Percentiles rank a stretch among this genome's conserved stretches.
These are phyloP conservation scores for Arachis stenosperma DNA, from an alignment of 306 rosid species.

Conservation along the genomic window DNA sequence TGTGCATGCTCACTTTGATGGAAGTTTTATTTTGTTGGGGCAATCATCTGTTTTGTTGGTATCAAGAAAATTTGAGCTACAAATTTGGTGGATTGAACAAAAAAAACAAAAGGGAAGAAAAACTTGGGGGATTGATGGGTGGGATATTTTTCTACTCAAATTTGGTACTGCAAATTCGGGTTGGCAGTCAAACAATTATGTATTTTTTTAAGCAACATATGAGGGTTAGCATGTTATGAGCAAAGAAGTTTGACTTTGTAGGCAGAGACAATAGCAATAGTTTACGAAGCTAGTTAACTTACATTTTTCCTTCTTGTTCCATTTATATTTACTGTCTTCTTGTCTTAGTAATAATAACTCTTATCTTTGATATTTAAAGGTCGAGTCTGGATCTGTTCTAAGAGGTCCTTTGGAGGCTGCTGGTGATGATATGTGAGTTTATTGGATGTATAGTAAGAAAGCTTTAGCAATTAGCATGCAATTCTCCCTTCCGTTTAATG, in stretches of 20 bases:
- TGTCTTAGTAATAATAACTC: slow-evolving; percentile 24
- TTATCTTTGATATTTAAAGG: slow-evolving; percentile 56
- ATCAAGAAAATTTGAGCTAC: slow-evolving; percentile 5
- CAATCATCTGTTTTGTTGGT: slow-evolving; percentile 7
- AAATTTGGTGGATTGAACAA: slow-evolving; percentile 6
- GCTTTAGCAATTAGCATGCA: slow-evolving; percentile 14
- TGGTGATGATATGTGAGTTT: slow-evolving; percentile 59
- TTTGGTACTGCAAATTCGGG: slow-evolving; percentile 1
- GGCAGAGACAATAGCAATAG: slow-evolving; percentile 8
- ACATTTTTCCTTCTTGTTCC: slow-evolving; percentile 28
- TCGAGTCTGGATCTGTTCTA: slow-evolving; percentile 84
- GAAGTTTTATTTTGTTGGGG: slow-evolving; percentile 23
- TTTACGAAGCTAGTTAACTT: slow-evolving; percentile 13
- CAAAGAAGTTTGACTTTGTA: slow-evolving; percentile 30
- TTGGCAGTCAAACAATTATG: neutral
- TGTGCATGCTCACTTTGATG: slow-evolving; percentile 29
- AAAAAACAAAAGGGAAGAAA: neutral
- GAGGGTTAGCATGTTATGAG: slow-evolving; percentile 13
- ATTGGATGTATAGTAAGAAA: slow-evolving; percentile 27
- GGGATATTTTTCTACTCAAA: slow-evolving; percentile 2
- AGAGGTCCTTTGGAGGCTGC: slow-evolving; percentile 80
- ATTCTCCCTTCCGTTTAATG: slow-evolving; percentile 27
- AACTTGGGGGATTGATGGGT: slow-evolving; percentile 31
- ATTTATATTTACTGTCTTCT: slow-evolving; percentile 6
- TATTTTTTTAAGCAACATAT: neutral